phyloP scores from a whole-genome alignment of 371 early-diverging fungal species.

The Capniomyces stellatus region DNA sequence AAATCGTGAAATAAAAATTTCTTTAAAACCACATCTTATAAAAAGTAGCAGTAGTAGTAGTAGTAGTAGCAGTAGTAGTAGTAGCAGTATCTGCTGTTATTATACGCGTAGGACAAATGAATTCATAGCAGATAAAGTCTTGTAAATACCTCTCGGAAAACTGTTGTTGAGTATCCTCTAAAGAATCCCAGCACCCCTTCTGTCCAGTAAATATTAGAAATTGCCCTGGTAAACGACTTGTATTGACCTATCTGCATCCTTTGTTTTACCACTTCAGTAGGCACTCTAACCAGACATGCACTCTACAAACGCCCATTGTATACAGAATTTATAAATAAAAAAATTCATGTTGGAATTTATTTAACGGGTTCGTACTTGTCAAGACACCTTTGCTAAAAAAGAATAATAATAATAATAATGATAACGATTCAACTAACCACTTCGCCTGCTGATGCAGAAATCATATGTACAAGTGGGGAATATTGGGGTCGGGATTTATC shows the following conservation, averaged over 20 bases:
- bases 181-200: constrained; percentile 80
- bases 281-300: constrained; percentile 85
- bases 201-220: constrained; percentile 33
- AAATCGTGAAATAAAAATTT: too few species aligned
- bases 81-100: too few species aligned
- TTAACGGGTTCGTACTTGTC: too few species aligned
- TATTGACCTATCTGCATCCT: constrained; percentile 84
- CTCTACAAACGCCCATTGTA: constrained; percentile 11
- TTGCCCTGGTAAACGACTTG: constrained; percentile 33
- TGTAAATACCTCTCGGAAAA: constrained; percentile 58
- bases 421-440: constrained; percentile 33
- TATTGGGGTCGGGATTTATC: constrained; percentile 15
- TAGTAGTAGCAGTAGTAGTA: too few species aligned
- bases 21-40: too few species aligned
- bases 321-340: constrained; percentile 20
- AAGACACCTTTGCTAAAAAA: too few species aligned
- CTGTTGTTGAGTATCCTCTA: constrained; percentile 76
- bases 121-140: too few species aligned
- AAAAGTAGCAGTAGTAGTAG: too few species aligned
- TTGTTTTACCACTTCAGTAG: constrained; percentile 90
- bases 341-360: too few species aligned
- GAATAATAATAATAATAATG: neutral
- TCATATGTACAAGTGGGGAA: constrained; percentile 61
- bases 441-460: constrained; percentile 80
- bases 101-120: too few species aligned